phyloP scores from a whole-genome alignment of 805 yeast species.

The Dipodascopsis uninucleata region DNA sequence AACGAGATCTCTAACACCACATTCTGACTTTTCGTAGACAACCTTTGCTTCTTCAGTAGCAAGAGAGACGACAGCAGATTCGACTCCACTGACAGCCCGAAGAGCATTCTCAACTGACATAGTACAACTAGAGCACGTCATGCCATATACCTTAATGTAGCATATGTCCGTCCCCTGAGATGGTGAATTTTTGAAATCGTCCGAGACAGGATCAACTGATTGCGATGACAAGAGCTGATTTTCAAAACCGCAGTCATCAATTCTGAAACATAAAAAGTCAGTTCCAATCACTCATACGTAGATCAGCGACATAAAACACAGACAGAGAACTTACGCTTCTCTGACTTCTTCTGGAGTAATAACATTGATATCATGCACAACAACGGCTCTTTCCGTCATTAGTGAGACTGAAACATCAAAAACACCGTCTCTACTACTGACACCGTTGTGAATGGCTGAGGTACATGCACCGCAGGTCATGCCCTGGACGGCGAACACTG shows the following conservation, averaged over 20 bases:
- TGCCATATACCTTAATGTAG: conserved; percentile 45
- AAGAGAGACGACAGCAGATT: conserved; percentile 48
- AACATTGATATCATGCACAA: conserved; percentile 45
- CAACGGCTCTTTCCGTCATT: conserved; percentile 67
- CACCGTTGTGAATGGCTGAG: conserved; percentile 56
- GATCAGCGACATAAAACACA: neutral
- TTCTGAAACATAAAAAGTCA: conserved; percentile 32
- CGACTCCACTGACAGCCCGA: conserved; percentile 47
- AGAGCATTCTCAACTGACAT: conserved; percentile 49
- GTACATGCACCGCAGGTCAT: conserved; percentile 94
- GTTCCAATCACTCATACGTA: neutral
- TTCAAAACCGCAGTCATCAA: conserved; percentile 79
- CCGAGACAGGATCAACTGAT: conserved; percentile 10
- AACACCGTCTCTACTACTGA: conserved; percentile 52
- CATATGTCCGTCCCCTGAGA: conserved; percentile 17
- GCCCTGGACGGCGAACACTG: conserved; percentile 48
- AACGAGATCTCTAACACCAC: conserved; percentile 66
- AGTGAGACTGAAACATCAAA: conserved; percentile 59
- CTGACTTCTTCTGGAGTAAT: conserved; percentile 40
- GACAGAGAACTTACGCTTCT: conserved; percentile 33
- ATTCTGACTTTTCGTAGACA: conserved; percentile 45
- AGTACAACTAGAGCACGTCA: conserved; percentile 59
- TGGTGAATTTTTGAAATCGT: conserved; percentile 16
- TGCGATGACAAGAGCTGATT: conserved; percentile 36
- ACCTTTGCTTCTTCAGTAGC: conserved; percentile 55